Base-by-base conservation (phyloP, 148 eudicot species). In the Rhododendron mucronatum region DNA sequence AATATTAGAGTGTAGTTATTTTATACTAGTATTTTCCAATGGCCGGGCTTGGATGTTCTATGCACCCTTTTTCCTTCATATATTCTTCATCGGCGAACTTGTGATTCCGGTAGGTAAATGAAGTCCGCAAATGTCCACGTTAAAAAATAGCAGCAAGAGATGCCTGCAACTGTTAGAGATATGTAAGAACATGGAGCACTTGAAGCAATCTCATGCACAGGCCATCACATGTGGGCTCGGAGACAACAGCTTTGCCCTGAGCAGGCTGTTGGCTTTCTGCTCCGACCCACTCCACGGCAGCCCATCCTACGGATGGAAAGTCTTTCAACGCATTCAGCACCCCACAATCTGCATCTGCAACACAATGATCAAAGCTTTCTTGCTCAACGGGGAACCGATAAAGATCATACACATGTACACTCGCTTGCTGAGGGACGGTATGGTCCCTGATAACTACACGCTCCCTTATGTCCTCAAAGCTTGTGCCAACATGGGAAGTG, bases 251-350 rank as follows among this genome's bases (percentile, higher is more conserved):
- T 89, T 85, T 76, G 88, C 91, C n/a, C 74, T 90, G 0, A 90
- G 91, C 85, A 88, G 91, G 83, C 81, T 88, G n/a, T 51, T 90
- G 75, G 90, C 91, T 26, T 90, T 90, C 88, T 90, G 91, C 61
- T 81, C 91, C 44, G 35, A 88, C 75, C 87, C 88, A 30, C 59
- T 28, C 78, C 88, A 73, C 33, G 87, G 87, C n/a, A 80, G 75
- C 85, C 84, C 59, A 28, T 57, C 82, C 23, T 63, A 90, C 45
- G 91, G 86, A n/a, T 82, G 79, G 67, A 86, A 84, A 81, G 21
- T 90, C 90, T 90, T 90, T 39, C 48, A 82, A 84, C 86, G 55
- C 30, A 86, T 88, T 41, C 44, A 88, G 21, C 45, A 86, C 2
- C 91, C 91, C 85, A 88, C 91, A 59, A 84, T 81, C 71, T 88